phyloP scores from a whole-genome alignment of 1,284 basidiomycete species.

The Trichosporon sp. region DNA sequence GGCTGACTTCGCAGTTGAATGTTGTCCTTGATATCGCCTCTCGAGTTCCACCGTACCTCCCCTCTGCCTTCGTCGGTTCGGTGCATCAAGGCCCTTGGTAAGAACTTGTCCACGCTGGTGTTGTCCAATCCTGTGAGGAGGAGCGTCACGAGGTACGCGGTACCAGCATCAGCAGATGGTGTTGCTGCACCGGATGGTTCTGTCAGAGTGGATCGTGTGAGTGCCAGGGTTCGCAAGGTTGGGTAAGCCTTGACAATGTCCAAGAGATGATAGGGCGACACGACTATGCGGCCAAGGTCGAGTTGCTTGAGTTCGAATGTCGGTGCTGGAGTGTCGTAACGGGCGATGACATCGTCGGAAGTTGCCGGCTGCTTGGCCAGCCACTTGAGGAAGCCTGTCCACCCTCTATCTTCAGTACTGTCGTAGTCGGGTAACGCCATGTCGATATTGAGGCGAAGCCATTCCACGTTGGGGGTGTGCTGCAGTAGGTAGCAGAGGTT shows the following conservation, averaged over 20 bases:
- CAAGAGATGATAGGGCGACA: not conserved
- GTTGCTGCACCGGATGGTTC: not conserved
- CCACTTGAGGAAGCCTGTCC: not conserved
- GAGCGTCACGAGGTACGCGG: not conserved
- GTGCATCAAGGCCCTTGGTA: not conserved
- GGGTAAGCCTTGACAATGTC: not conserved
- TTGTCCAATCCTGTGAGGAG: not conserved
- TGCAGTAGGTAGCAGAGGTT: conserved; percentile 19
- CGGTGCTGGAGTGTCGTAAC: not conserved
- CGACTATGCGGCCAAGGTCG: not conserved
- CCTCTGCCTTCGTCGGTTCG: not conserved
- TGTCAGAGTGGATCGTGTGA: not conserved
- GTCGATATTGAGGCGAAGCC: conserved; percentile 27
- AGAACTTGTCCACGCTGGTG: not conserved
- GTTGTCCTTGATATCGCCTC: not conserved
- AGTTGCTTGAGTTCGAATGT: not conserved
- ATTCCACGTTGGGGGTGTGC: conserved; percentile 21
- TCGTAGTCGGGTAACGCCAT: not conserved
- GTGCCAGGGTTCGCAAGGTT: not conserved
- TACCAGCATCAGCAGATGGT: not conserved
- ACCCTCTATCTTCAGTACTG: not conserved
- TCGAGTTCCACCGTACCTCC: not conserved
- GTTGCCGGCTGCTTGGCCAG: not conserved
- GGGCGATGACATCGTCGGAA: not conserved
- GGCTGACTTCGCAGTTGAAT: not conserved